Base-by-base conservation (phyloP, 2,329 filamentous ascomycete species). In the Calonectria ilicicola region DNA sequence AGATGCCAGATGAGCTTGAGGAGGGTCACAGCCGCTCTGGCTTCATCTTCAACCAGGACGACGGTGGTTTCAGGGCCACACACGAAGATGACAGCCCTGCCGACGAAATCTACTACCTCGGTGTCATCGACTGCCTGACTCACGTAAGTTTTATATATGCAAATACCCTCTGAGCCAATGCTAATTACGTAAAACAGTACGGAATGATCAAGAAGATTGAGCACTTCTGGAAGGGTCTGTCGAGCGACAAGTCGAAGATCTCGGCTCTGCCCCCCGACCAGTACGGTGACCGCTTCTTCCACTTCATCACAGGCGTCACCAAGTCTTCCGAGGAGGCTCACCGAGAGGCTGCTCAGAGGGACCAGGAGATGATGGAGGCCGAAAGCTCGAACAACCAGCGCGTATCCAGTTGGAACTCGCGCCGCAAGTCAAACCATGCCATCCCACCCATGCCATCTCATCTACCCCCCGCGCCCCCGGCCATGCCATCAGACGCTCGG, bases 41-140 rank as follows among this genome's bases (percentile, higher is more conserved):
- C 65, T 93, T 95, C 77, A 92, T 96, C 76, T 99, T 98, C 83
- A 98, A 98, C 82, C 92, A 93, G 71, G 96, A 98, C 77, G 96
- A 98, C 81, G 97, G 97, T 62, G 97, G 97, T 3, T 95, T 98
- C 84, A 90, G 93, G 77, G 96, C 97, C 15, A 98, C 97, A 1
- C 95, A 98, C 81, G 95, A 98, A 83, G 92, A 98, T 83, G 93
- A 98, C 74, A 86, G 87, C 19, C 91, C 94, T 1, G 96, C 93
- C 2, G 95, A 98, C 67, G 95, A 98, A 84, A 95, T 99, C 49
- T 99, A 99, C 84, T 99, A 99, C 82, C 91, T 99, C 9, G 97
- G 97, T 42, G 97, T 99, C 79, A 99, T 99, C 83, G 97, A 99
- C 85, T 99, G 97, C 84, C 88, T 99, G 80, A 99, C 97, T 79